Evolutionary conservation across 805 yeast species (phyloP), one percentile per base, ranked within the genome.

Genomic region (Brettanomyces nanus): DNA sequence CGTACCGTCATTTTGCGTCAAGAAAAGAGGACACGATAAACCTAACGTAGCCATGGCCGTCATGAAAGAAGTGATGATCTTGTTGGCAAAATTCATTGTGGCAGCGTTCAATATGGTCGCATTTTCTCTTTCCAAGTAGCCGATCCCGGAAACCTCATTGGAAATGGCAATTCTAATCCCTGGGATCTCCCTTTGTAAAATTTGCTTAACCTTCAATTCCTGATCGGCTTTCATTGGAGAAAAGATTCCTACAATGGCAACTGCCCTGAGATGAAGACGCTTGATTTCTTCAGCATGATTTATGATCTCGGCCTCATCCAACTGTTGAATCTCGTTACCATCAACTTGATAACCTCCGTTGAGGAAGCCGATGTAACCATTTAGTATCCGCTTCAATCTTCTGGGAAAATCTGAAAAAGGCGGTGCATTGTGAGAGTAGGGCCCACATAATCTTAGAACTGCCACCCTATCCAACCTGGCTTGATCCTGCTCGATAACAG

Each of bases 1-100:
- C 1, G 75, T 69, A 5, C 74, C 75, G 42, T 70, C 73, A 46
- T 70, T 70, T 48, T 69, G 74, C 7, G 73, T 66, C 28, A 54
- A 36, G 6, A 66, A 51, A 2, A 69, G 54, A 3, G 69, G 66
- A 47, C 69, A 62, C 6, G 45, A 35, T 6, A 68, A 46, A 0
- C 67, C 70, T 5, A 61, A 45, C 1, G 45, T 42, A 28, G 51
- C 51, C n/a, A 66, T 55, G 0, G 75, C 69, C 17, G 51, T 41
- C 11, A 52, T 54, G 44, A 67, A 69, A 1, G 69, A 59, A 7
- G 49, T 39, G 38, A 69, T 65, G 35, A 66, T 65, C 38, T 57
- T 61, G 26, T 49, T 56, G 13, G 73, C 74, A 50, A 69, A 69
- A 13, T 52, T 42, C 47, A 60, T 53, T 37, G 68, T 65, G 0